Percentiles rank a stretch among this genome's conserved stretches.
Conservation (phyloP, 352 stramenopile species). For the Pythium plurisporium region DNA sequence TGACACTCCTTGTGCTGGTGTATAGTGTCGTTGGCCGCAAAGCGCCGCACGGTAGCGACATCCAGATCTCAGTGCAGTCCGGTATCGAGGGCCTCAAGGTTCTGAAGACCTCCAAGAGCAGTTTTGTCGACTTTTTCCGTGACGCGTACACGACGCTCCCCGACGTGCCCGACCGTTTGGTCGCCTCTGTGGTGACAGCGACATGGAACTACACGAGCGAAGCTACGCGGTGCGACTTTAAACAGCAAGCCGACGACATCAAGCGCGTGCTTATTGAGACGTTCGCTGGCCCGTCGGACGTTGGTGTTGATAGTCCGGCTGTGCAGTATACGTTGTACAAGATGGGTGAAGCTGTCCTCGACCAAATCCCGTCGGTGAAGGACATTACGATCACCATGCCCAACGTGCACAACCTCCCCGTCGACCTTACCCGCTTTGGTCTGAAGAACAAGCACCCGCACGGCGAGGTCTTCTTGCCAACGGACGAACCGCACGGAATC, state of each 20-base stretch:
- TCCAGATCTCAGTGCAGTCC: constrained; percentile 45
- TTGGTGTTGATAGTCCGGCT: constrained; percentile 64
- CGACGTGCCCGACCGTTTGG: constrained; percentile 70
- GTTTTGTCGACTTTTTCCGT: constrained; percentile 84
- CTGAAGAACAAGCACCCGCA: constrained; percentile 86
- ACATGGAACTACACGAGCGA: constrained; percentile 68
- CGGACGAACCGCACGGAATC: constrained; percentile 84
- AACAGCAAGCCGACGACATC: constrained; percentile 42
- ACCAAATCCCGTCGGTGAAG: constrained; percentile 57
- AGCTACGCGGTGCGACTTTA: constrained; percentile 33
- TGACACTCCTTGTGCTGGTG: neutral
- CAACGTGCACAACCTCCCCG: constrained; percentile 88
- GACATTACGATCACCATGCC: constrained; percentile 79
- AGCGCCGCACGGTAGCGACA: constrained; percentile 24
- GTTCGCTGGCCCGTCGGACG: constrained; percentile 75
- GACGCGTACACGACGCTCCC: constrained; percentile 77
- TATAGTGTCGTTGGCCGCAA: constrained; percentile 52
- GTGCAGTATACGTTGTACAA: constrained; percentile 85
- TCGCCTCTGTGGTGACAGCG: constrained; percentile 69
- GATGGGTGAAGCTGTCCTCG: constrained; percentile 80
- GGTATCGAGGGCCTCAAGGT: constrained; percentile 69
- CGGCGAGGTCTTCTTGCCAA: constrained; percentile 85
- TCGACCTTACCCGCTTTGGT: constrained; percentile 79
- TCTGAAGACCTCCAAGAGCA: constrained; percentile 88
- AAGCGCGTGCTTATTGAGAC: constrained; percentile 68